phyloP scores from a whole-genome alignment of 2,329 filamentous ascomycete genomes.

The Alternaria arbusti region DNA sequence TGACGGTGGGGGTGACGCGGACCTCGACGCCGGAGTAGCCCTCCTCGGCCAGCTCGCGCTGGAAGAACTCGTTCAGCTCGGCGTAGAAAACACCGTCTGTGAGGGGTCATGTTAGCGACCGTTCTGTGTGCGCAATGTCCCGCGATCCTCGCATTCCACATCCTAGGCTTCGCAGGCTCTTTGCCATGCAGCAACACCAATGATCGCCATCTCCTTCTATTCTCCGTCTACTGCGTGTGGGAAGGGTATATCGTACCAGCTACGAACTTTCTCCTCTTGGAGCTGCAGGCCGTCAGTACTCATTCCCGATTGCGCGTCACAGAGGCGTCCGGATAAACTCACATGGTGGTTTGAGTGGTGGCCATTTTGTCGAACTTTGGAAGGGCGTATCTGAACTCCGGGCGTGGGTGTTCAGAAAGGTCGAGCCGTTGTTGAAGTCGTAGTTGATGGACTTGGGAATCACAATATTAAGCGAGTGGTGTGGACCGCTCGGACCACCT shows the following conservation, averaged over 20 bases:
- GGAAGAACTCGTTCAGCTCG: slow-evolving; percentile 99
- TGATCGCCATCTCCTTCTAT: background rate
- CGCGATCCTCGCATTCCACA: slow-evolving; percentile 1
- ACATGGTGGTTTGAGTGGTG: slow-evolving; percentile 52
- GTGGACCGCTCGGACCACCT: slow-evolving; percentile 14
- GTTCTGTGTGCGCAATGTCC: slow-evolving; percentile 24
- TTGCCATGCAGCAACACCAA: background rate
- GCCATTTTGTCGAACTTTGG: slow-evolving; percentile 49
- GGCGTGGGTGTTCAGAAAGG: slow-evolving; percentile 40
- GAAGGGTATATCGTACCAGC: slow-evolving; percentile 51
- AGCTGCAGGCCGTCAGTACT: slow-evolving; percentile 61
- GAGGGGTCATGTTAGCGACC: slow-evolving; percentile 29
- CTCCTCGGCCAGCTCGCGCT: slow-evolving; percentile 99
- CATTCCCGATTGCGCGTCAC: slow-evolving; percentile 5
- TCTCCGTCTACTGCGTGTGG: slow-evolving; percentile 10
- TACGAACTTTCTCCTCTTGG: slow-evolving; percentile 80
- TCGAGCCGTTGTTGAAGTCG: slow-evolving; percentile 40
- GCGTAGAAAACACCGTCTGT: slow-evolving; percentile 99
- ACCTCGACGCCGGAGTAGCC: slow-evolving; percentile 99
- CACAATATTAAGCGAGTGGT: slow-evolving; percentile 23
- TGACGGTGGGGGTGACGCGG: slow-evolving; percentile 99
- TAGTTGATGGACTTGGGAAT: slow-evolving; percentile 17
- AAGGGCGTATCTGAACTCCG: slow-evolving; percentile 46
- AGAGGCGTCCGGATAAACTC: slow-evolving; percentile 26
- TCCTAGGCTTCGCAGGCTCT: background rate